A percentile compares a stretch with the other conserved stretches of the same genome.
These are phyloP conservation scores for Fraxinus anomala DNA, from an alignment of 257 asterid species.

Conservation along the genomic window DNA sequence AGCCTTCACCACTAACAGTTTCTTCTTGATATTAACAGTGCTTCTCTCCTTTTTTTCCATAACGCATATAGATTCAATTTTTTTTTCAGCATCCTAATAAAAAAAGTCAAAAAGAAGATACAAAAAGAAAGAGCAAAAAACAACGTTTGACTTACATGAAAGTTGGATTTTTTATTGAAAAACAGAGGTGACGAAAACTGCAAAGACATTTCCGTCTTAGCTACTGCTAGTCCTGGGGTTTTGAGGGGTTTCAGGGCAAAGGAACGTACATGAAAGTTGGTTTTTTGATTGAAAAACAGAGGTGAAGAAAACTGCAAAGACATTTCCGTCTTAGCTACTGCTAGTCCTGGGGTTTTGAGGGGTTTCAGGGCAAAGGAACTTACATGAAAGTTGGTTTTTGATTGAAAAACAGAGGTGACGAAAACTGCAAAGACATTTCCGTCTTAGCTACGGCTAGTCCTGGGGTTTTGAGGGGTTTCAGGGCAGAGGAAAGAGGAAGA, in stretches of 20 bases:
- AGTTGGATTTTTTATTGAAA: slow-evolving; percentile 24
- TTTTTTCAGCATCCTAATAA: slow-evolving; percentile 43
- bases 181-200: slow-evolving; percentile 43
- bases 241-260: slow-evolving; percentile 31
- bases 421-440: slow-evolving; percentile 39
- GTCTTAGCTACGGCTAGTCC: too few relatives aligned
- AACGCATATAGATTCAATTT: slow-evolving; percentile 38
- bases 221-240: not conserved
- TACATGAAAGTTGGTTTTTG: slow-evolving; percentile 40
- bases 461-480: slow-evolving; percentile 34
- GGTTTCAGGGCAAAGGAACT: too few relatives aligned
- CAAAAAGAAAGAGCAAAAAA: slow-evolving; percentile 10
- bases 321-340: too few relatives aligned
- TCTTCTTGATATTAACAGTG: slow-evolving; percentile 18
- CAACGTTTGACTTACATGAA: slow-evolving; percentile 38
- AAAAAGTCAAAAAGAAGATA: slow-evolving; percentile 10
- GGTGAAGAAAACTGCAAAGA: too few relatives aligned
- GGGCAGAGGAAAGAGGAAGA: not conserved
- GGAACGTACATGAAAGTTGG: too few relatives aligned
- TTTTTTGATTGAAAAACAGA: too few relatives aligned
- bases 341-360: too few relatives aligned
- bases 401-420: slow-evolving; percentile 40
- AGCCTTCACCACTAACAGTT: slow-evolving; percentile 57
- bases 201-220: slow-evolving; percentile 30
- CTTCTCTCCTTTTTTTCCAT: slow-evolving; percentile 35